These are phyloP conservation scores for Moesziomyces sp. DNA, from an alignment of 1,284 basidiomycete species.

Conservation along the genomic window DNA sequence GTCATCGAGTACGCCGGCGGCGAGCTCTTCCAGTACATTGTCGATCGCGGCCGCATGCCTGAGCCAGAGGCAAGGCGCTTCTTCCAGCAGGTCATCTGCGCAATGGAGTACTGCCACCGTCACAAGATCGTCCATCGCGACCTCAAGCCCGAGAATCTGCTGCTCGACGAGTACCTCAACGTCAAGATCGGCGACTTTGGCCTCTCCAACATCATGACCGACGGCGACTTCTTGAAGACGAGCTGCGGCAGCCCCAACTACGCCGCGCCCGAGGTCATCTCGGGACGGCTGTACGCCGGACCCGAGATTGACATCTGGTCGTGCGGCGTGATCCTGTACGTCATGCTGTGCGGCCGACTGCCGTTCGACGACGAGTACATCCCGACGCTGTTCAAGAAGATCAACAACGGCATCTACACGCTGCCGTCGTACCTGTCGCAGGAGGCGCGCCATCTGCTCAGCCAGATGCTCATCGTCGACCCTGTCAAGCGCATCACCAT, in stretches of 20 bases:
- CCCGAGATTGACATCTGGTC: conserved; percentile 68
- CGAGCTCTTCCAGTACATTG: conserved; percentile 67
- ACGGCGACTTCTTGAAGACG: conserved; percentile 67
- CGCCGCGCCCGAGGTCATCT: conserved; percentile 67
- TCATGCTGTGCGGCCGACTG: conserved; percentile 65
- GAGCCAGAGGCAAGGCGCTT: conserved; percentile 65
- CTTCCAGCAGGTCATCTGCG: conserved; percentile 67
- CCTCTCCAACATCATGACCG: conserved; percentile 67
- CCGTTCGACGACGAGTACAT: conserved; percentile 68
- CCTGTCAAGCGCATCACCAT: conserved; percentile 67
- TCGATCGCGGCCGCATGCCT: conserved; percentile 64
- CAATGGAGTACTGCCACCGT: conserved; percentile 66
- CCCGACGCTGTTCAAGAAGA: conserved; percentile 67
- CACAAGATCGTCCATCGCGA: conserved; percentile 67
- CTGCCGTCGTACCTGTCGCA: conserved; percentile 64
- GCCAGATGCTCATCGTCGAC: conserved; percentile 66
- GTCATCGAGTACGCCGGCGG: conserved; percentile 67
- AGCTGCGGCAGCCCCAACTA: conserved; percentile 67
- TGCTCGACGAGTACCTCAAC: conserved; percentile 65
- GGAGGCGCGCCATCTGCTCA: conserved; percentile 62
- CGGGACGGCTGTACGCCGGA: conserved; percentile 64
- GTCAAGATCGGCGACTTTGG: conserved; percentile 68
- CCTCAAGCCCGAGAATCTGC: conserved; percentile 66
- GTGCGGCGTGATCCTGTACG: conserved; percentile 67
- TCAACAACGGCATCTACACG: conserved; percentile 66